Conservation (phyloP, 345 rosid species). For the Pugionium dolabratum region DNA sequence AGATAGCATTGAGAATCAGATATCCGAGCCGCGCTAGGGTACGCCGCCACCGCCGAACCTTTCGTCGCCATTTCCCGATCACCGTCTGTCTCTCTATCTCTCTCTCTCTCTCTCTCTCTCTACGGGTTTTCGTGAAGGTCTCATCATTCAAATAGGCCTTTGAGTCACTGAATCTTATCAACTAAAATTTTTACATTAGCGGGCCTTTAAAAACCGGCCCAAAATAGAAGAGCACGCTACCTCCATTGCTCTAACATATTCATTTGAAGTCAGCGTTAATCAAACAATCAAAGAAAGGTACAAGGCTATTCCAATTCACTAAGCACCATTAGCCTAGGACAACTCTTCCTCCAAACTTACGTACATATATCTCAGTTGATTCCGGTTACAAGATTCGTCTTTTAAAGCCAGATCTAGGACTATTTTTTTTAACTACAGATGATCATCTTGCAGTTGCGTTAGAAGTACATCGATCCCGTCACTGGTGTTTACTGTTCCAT, state of each 20-base stretch:
- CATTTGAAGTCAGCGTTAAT: too few relatives aligned
- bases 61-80: constrained; percentile 38
- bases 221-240: not conserved
- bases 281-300: too few relatives aligned
- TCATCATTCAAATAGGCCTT: constrained; percentile 8
- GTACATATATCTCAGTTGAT: constrained; percentile 13
- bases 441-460: constrained; percentile 47
- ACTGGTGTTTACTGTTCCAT: not conserved
- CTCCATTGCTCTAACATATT: not conserved
- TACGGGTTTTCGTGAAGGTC: not conserved
- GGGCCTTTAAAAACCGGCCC: constrained; percentile 21
- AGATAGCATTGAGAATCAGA: constrained; percentile 78
- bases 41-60: constrained; percentile 48
- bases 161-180: not conserved
- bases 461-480: constrained; percentile 36
- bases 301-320: too few relatives aligned
- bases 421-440: constrained; percentile 26
- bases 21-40: constrained; percentile 77
- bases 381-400: constrained; percentile 18
- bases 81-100: constrained; percentile 9
- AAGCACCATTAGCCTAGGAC: too few relatives aligned
- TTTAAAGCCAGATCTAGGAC: constrained; percentile 13
- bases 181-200: not conserved
- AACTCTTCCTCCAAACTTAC: constrained; percentile 11
- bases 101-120: too few relatives aligned